Evolutionary conservation across 2,329 filamentous ascomycete genomes (phyloP).

Genomic region (Aureobasidium sp.): DNA sequence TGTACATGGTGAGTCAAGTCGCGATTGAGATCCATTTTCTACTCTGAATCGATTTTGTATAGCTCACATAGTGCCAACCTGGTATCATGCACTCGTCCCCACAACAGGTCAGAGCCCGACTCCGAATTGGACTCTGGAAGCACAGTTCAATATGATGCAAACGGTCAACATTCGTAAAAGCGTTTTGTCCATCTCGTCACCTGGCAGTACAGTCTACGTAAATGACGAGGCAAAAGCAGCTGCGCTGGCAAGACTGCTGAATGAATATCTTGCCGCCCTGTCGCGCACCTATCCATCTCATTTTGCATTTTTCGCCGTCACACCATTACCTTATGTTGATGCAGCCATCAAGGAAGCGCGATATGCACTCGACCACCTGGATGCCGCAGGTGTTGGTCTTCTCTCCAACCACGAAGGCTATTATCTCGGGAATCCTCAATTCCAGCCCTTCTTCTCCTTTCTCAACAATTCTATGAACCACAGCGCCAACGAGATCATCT

Average conservation of each 20-base stretch:
- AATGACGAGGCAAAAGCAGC: slow-evolving; percentile 31
- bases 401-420: slow-evolving; percentile 47
- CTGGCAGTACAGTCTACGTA: slow-evolving; percentile 42
- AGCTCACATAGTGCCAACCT: not conserved
- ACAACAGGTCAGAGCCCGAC: not conserved
- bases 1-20: not conserved
- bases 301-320: slow-evolving; percentile 48
- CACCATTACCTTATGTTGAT: slow-evolving; percentile 46
- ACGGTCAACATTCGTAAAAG: slow-evolving; percentile 43
- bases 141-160: slow-evolving; percentile 47
- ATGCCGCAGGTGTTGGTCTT: slow-evolving; percentile 46
- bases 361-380: slow-evolving; percentile 31
- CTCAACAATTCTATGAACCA: slow-evolving; percentile 31
- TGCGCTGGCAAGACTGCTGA: slow-evolving; percentile 35
- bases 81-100: not conserved
- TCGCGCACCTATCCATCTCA: slow-evolving; percentile 31
- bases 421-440: slow-evolving; percentile 43
- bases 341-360: slow-evolving; percentile 44
- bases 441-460: slow-evolving; percentile 43
- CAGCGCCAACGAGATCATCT: slow-evolving; percentile 40
- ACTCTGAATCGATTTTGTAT: not conserved
- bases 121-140: slow-evolving; percentile 36
- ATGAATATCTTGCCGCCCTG: slow-evolving; percentile 35
- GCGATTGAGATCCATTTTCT: not conserved
- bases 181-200: slow-evolving; percentile 49